phyloP scores from a whole-genome alignment of 2,329 filamentous ascomycete genomes.

The Aspergillus sojae region DNA sequence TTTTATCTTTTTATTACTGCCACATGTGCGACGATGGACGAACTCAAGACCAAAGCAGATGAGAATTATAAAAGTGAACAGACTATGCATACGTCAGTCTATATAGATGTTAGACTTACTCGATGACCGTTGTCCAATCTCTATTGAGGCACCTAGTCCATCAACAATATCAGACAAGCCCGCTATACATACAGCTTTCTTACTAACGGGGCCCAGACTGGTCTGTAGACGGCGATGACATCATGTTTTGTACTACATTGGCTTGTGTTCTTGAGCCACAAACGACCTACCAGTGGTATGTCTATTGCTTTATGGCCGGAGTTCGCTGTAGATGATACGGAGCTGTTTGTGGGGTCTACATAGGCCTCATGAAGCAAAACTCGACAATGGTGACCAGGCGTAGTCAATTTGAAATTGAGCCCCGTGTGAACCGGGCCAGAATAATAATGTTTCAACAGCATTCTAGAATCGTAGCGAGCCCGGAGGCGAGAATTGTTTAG shows the following conservation, averaged over 20 bases:
- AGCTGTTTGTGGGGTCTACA: background rate
- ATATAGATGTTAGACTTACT: slow-evolving; percentile 2
- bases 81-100: slow-evolving; percentile 3
- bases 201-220: background rate
- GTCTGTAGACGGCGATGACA: slow-evolving; percentile 8
- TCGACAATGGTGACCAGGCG: background rate
- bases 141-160: background rate
- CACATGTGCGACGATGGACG: slow-evolving; percentile 22
- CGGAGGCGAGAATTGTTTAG: slow-evolving; percentile 21
- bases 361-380: background rate
- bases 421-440: background rate
- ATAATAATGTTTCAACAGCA: slow-evolving; percentile 16
- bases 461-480: slow-evolving; percentile 12
- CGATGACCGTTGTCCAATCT: background rate
- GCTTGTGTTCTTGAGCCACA: background rate
- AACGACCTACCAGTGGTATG: background rate
- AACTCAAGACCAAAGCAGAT: slow-evolving; percentile 4
- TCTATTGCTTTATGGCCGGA: background rate
- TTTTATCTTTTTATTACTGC: slow-evolving; percentile 7
- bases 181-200: background rate
- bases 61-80: slow-evolving; percentile 1
- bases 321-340: background rate
- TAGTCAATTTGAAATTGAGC: background rate
- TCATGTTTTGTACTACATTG: slow-evolving; percentile 8
- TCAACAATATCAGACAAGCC: background rate